phyloP scores from a whole-genome alignment of 306 rosid genomes.

The Vigna angularis region DNA sequence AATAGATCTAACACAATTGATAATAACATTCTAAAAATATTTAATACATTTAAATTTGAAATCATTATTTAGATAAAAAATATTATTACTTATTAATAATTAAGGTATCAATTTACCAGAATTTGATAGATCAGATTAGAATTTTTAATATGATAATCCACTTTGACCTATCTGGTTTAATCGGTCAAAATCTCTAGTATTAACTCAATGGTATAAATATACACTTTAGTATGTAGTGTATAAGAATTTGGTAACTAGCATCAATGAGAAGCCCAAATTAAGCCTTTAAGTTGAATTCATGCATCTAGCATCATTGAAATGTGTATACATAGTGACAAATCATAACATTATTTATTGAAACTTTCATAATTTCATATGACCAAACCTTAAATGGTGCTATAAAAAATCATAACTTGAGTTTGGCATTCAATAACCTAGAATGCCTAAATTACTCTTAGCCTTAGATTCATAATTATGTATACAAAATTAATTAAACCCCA shows the following conservation, averaged over 20 bases:
- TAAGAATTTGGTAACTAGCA: neutral
- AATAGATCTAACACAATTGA: too few relatives aligned
- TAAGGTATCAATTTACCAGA: too few relatives aligned
- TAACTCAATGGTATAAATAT: too few relatives aligned
- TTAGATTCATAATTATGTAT: neutral
- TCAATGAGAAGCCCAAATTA: neutral
- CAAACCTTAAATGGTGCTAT: slow-evolving; percentile 18
- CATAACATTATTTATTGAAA: neutral
- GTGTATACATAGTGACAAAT: neutral
- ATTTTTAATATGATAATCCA: too few relatives aligned
- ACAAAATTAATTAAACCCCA: neutral
- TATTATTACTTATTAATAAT: too few relatives aligned
- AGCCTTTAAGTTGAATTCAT: slow-evolving; percentile 21
- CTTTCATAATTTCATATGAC: slow-evolving; percentile 4
- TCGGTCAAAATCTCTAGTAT: too few relatives aligned
- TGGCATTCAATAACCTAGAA: slow-evolving; percentile 33
- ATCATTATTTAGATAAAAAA: too few relatives aligned
- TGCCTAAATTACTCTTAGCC: neutral
- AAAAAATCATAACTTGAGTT: slow-evolving; percentile 11
- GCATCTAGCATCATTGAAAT: slow-evolving; percentile 38
- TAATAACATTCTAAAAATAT: too few relatives aligned
- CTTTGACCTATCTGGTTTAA: too few relatives aligned
- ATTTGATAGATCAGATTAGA: too few relatives aligned
- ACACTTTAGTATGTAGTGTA: neutral
- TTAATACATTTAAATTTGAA: too few relatives aligned